A percentile compares a stretch with the other conserved stretches of the same genome.
Conservation (phyloP, 768 basidiomycete genomes). For the Kwoniella shandongensis region DNA sequence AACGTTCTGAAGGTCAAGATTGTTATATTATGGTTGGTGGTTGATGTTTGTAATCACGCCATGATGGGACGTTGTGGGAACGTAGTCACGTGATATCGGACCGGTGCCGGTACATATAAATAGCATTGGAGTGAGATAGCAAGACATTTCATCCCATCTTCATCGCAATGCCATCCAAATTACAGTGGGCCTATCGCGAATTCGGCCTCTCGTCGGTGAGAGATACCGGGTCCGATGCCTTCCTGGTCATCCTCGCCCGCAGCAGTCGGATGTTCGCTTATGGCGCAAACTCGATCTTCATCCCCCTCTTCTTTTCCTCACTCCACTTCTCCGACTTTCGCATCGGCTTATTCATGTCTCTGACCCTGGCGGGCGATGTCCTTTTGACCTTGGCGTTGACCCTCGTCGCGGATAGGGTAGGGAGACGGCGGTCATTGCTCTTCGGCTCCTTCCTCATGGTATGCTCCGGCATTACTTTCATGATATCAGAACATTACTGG, state of each 20-base stretch:
- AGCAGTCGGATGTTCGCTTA: constrained; percentile 36
- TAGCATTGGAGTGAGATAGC: no score
- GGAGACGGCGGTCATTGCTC: constrained; percentile 36
- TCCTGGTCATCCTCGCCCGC: constrained; percentile 35
- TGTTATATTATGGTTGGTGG: no score
- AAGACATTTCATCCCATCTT: no score
- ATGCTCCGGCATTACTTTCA: constrained; percentile 31
- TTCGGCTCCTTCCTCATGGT: constrained; percentile 43
- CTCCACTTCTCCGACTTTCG: constrained; percentile 39
- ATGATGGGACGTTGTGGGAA: no score
- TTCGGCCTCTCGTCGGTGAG: constrained; percentile 24
- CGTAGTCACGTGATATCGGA: no score
- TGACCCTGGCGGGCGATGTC: constrained; percentile 50
- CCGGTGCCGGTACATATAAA: no score
- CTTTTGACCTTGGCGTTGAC: constrained; percentile 37
- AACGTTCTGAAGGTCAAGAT: no score
- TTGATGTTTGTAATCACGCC: no score
- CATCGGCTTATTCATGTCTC: constrained; percentile 47
- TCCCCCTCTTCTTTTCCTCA: constrained; percentile 39
- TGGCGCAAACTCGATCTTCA: constrained; percentile 37
- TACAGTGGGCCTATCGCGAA: constrained; percentile 16
- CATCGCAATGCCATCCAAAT: no score
- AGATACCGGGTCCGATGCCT: constrained; percentile 26
- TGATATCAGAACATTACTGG: constrained; percentile 30
- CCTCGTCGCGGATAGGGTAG: constrained; percentile 39